A percentile compares a stretch with the other conserved stretches of the same genome.
phyloP scores from a whole-genome alignment of 106 monocot species.

The Amphibolis antarctica region DNA sequence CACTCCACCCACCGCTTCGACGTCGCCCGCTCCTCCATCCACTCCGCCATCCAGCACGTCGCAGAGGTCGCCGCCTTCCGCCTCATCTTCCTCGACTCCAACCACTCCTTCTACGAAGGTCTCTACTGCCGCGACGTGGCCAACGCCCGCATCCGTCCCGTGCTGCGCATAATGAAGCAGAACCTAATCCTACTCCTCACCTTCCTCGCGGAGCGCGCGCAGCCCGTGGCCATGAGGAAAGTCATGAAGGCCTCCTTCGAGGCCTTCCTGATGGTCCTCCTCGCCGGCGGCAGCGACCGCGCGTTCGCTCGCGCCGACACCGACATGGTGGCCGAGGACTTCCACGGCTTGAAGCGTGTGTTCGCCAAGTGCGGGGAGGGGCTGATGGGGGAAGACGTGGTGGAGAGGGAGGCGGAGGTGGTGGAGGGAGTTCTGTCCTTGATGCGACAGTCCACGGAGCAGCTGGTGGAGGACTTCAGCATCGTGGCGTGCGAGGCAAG shows the following conservation, averaged over 20 bases:
- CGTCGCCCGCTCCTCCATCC: conserved; percentile 8
- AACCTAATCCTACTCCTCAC: conserved; percentile 8
- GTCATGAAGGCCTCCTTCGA: conserved; percentile 28
- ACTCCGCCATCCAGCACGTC: conserved; percentile 16
- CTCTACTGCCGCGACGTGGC: conserved; percentile 18
- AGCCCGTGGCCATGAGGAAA: conserved; percentile 15
- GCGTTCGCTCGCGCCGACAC: conserved; percentile 13
- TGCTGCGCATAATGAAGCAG: conserved; percentile 18
- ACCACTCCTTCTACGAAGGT: conserved; percentile 15
- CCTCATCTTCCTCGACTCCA: conserved; percentile 23
- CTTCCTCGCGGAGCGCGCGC: conserved; percentile 11
- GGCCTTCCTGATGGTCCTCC: conserved; percentile 25
- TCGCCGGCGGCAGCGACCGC: conserved; percentile 13
- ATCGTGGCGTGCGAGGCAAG: conserved; percentile 16
- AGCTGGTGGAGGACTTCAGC: conserved; percentile 25
- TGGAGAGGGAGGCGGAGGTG: conserved; percentile 22
- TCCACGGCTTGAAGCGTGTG: conserved; percentile 13
- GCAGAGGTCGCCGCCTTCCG: conserved; percentile 19
- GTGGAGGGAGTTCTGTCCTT: conserved; percentile 21
- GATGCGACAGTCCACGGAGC: conserved; percentile 15
- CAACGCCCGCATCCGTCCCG: conserved; percentile 12
- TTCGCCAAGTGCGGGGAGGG: conserved; percentile 22
- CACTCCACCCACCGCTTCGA: conserved; percentile 7
- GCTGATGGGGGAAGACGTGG: conserved; percentile 23
- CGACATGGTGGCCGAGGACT: conserved; percentile 13